A percentile compares a stretch with the other conserved stretches of the same genome.
Evolutionary conservation across 805 yeast species (phyloP).

Genomic region (Pichia nanzhaoensis): DNA sequence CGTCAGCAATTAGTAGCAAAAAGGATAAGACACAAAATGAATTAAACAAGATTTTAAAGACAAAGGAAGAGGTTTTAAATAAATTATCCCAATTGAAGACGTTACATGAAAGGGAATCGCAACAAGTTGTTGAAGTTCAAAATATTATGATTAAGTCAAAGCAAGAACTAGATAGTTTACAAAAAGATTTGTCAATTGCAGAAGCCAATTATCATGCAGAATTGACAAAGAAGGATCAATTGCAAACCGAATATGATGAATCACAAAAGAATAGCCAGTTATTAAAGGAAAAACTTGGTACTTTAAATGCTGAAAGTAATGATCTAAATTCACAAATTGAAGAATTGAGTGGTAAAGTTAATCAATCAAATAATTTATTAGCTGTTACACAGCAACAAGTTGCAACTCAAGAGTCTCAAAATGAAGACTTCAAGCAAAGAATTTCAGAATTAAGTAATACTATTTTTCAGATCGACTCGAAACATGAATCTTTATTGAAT

Average conservation of each 20-base stretch:
- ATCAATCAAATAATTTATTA: conserved; percentile 55
- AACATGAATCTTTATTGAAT: conserved; percentile 20
- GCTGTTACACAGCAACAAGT: conserved; percentile 67
- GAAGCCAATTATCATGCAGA: conserved; percentile 75
- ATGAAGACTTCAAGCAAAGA: conserved; percentile 30
- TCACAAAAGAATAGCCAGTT: conserved; percentile 62
- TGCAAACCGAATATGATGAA: conserved; percentile 54
- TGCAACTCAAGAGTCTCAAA: conserved; percentile 46
- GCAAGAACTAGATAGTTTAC: conserved; percentile 60
- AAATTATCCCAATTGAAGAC: conserved; percentile 60
- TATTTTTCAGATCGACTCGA: conserved; percentile 23
- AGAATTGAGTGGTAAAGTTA: conserved; percentile 44
- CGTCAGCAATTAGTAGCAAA: conserved; percentile 61
- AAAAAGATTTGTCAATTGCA: conserved; percentile 64
- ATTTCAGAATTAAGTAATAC: conserved; percentile 22
- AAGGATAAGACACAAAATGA: conserved; percentile 73
- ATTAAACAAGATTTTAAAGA: conserved; percentile 54
- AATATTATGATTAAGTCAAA: conserved; percentile 49
- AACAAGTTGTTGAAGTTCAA: conserved; percentile 70
- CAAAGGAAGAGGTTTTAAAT: conserved; percentile 66
- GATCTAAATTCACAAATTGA: conserved; percentile 53
- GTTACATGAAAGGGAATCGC: conserved; percentile 72
- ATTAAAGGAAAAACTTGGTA: conserved; percentile 62
- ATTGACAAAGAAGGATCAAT: conserved; percentile 54
- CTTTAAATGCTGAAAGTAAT: conserved; percentile 57